Percentiles rank a stretch among this genome's conserved stretches.
Evolutionary conservation across 352 stramenopile genomes (phyloP).

Genomic region (Phytophthora ohioensis): DNA sequence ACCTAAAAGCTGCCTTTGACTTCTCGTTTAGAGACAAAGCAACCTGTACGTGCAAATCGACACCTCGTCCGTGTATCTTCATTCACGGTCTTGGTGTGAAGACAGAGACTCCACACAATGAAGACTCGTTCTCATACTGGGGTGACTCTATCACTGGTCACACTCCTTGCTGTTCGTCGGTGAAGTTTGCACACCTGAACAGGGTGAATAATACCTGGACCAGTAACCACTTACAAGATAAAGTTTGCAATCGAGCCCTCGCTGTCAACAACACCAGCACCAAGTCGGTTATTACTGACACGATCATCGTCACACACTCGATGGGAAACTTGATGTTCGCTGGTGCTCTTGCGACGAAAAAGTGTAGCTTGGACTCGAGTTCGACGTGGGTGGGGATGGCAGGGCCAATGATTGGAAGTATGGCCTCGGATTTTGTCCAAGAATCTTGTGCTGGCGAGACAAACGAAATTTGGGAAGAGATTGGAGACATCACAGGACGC

Average conservation of each 20-base stretch:
- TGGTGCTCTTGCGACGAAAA: slow-evolving; percentile 29
- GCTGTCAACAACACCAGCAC: slow-evolving; percentile 22
- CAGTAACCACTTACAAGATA: slow-evolving; percentile 13
- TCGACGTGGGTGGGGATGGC: slow-evolving; percentile 45
- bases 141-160: slow-evolving; percentile 21
- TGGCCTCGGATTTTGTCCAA: slow-evolving; percentile 34
- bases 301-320: slow-evolving; percentile 31
- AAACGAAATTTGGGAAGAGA: slow-evolving; percentile 18
- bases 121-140: slow-evolving; percentile 29
- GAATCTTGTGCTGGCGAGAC: slow-evolving; percentile 23
- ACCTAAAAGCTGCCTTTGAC: slow-evolving; percentile 25
- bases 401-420: slow-evolving; percentile 31
- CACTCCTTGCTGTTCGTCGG: slow-evolving; percentile 28
- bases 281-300: slow-evolving; percentile 19
- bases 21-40: slow-evolving; percentile 21
- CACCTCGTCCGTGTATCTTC: slow-evolving; percentile 28
- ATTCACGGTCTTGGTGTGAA: slow-evolving; percentile 29
- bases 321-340: slow-evolving; percentile 37
- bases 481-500: slow-evolving; percentile 27
- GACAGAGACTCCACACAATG: slow-evolving; percentile 16
- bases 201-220: slow-evolving; percentile 30
- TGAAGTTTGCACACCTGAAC: slow-evolving; percentile 27
- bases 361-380: slow-evolving; percentile 31
- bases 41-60: slow-evolving; percentile 31
- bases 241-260: slow-evolving; percentile 31